A percentile compares a stretch with the other conserved stretches of the same genome.
Conservation (phyloP, 2,329 filamentous ascomycete genomes). For the Scedosporium aurantiacum region DNA sequence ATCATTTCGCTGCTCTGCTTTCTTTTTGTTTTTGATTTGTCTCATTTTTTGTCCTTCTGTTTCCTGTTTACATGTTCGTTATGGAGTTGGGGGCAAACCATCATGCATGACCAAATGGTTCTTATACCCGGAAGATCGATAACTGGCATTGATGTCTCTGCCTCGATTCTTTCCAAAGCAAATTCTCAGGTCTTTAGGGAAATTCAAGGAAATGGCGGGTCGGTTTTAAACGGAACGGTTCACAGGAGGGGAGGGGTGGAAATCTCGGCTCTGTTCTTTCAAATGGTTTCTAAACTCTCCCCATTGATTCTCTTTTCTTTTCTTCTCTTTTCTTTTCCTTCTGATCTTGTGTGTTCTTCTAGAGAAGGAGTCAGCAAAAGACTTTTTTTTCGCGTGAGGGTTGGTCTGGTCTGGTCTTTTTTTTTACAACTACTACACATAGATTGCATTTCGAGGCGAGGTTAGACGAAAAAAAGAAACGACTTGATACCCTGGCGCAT, state of each 20-base stretch:
- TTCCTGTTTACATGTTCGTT: not conserved
- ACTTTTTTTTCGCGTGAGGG: not conserved
- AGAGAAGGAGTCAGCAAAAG: not conserved
- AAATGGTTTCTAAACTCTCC: too few relatives aligned
- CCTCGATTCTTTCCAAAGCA: not conserved
- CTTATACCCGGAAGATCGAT: not conserved
- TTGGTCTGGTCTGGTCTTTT: not conserved
- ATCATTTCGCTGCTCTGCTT: not conserved
- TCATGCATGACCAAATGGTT: not conserved
- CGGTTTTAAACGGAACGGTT: not conserved
- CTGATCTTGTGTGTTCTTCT: not conserved
- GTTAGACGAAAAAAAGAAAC: constrained; percentile 1
- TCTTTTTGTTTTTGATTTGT: not conserved
- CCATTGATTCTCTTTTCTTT: constrained; percentile 4
- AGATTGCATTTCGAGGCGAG: not conserved
- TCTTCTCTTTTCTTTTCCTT: constrained; percentile 1
- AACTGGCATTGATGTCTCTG: not conserved
- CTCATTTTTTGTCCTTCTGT: not conserved
- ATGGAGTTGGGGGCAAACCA: not conserved
- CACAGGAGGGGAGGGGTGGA: not conserved
- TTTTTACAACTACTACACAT: not conserved
- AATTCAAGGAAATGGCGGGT: not conserved
- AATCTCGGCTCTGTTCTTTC: not conserved
- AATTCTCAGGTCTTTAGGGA: not conserved
- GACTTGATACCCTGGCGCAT: not conserved